Evolutionary conservation across 768 basidiomycete genomes (phyloP).

Genomic region (Tylopilus balloui): DNA sequence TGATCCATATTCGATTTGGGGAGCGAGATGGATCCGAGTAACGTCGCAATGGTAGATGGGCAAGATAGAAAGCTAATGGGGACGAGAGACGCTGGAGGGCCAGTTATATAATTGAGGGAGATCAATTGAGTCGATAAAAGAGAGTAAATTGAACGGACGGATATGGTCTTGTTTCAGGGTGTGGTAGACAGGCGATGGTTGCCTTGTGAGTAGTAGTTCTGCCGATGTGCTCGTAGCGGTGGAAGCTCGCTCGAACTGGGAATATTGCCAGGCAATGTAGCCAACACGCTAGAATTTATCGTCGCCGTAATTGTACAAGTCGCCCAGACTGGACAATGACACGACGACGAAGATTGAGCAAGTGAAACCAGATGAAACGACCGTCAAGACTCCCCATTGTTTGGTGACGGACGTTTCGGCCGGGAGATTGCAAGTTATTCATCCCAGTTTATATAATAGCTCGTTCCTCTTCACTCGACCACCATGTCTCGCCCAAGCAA

Average conservation of each 20-base stretch:
- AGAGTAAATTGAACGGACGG: constrained; percentile 9
- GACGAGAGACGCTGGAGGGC: neutral
- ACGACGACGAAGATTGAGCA: no score
- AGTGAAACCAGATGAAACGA: constrained; percentile 3
- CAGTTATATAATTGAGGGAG: constrained; percentile 6
- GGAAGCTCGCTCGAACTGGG: constrained; percentile 13
- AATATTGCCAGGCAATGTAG: constrained; percentile 7
- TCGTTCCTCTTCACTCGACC: neutral
- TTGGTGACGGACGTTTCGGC: no score
- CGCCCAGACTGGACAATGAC: no score
- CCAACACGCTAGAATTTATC: neutral
- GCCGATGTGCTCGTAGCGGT: neutral
- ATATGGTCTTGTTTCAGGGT: constrained; percentile 12
- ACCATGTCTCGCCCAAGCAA: constrained; percentile 32
- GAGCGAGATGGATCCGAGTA: neutral
- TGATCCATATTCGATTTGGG: constrained; percentile 23
- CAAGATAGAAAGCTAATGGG: no score
- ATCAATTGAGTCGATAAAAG: constrained; percentile 5
- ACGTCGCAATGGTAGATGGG: neutral
- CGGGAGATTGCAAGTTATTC: no score
- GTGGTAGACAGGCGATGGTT: neutral
- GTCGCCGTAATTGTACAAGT: neutral
- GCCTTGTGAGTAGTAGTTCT: constrained; percentile 1
- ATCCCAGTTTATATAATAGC: constrained; percentile 15
- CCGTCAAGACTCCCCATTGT: no score